These are phyloP conservation scores for Candida suzukii DNA, from an alignment of 805 yeast genomes.

Conservation along the genomic window DNA sequence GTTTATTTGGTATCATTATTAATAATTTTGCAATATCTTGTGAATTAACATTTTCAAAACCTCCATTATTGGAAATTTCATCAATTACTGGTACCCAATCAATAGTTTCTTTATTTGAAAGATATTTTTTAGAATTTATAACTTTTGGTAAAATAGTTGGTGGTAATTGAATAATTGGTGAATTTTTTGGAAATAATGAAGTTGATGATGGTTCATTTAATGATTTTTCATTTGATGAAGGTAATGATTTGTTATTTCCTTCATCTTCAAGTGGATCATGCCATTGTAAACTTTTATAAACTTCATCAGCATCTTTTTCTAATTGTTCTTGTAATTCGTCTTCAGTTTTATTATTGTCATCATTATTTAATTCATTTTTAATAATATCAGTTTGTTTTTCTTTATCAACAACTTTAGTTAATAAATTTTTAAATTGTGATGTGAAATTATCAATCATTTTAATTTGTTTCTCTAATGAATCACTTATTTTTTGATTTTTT, in stretches of 20 bases:
- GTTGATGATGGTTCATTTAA: background rate
- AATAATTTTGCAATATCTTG: conserved; percentile 32
- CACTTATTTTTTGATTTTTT: no score
- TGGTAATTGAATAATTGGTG: conserved; percentile 28
- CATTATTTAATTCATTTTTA: background rate
- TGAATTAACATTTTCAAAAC: conserved; percentile 26
- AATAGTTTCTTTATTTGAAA: conserved; percentile 31
- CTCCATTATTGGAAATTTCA: conserved; percentile 25
- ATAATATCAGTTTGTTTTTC: no score
- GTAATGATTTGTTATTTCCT: no score
- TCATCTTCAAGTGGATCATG: conserved; percentile 4
- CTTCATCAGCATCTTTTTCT: conserved; percentile 21
- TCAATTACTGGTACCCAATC: conserved; percentile 43
- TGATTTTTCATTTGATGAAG: no score
- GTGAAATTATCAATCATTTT: no score
- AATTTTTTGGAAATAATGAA: conserved; percentile 19
- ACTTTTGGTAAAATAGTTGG: conserved; percentile 26
- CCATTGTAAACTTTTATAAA: conserved; percentile 17
- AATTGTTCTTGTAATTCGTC: conserved; percentile 7
- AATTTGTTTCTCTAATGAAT: no score
- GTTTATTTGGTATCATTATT: conserved; percentile 31
- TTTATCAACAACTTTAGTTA: no score
- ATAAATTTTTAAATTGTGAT: no score
- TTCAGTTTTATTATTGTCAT: background rate
- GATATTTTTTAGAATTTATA: conserved; percentile 32